Percentiles rank a stretch among this genome's conserved stretches.
Conservation (phyloP, 164 flowering plant genomes). For the Liquidambar formosana region DNA sequence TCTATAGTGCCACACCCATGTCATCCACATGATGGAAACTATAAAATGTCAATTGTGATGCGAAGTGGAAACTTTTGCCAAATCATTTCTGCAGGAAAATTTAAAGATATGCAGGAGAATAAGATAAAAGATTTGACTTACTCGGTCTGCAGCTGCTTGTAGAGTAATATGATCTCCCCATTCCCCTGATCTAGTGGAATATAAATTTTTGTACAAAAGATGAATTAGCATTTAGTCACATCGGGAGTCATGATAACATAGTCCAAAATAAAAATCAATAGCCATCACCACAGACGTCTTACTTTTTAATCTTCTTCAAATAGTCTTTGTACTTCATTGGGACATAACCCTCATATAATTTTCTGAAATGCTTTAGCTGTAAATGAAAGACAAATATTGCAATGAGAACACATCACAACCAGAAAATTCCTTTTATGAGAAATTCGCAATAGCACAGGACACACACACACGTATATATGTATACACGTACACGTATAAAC, state of each 20-base stretch:
- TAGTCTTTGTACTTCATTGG: constrained; percentile 91
- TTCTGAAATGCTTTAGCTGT: constrained; percentile 71
- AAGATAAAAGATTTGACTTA: constrained; percentile 28
- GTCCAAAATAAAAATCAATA: constrained; percentile 3
- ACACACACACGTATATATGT: not conserved
- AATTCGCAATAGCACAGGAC: not conserved
- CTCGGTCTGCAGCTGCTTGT: constrained; percentile 95
- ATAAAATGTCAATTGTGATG: not conserved
- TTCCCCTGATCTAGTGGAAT: constrained; percentile 68
- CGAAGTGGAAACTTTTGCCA: not conserved
- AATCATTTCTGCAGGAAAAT: not conserved
- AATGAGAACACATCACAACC: not conserved
- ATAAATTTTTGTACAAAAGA: constrained; percentile 10
- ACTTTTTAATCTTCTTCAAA: constrained; percentile 88
- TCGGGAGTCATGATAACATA: not conserved
- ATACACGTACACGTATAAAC: not conserved
- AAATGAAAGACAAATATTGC: constrained; percentile 4
- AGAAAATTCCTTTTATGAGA: not conserved
- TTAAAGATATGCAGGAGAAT: not conserved
- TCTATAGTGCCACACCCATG: not conserved
- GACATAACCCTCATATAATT: constrained; percentile 82
- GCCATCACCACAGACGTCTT: constrained; percentile 22
- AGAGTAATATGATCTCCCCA: constrained; percentile 98
- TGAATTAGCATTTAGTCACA: constrained; percentile 8
- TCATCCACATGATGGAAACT: not conserved